Base-by-base conservation (phyloP, 2,329 filamentous ascomycete genomes). In the Cytospora leucostoma region DNA sequence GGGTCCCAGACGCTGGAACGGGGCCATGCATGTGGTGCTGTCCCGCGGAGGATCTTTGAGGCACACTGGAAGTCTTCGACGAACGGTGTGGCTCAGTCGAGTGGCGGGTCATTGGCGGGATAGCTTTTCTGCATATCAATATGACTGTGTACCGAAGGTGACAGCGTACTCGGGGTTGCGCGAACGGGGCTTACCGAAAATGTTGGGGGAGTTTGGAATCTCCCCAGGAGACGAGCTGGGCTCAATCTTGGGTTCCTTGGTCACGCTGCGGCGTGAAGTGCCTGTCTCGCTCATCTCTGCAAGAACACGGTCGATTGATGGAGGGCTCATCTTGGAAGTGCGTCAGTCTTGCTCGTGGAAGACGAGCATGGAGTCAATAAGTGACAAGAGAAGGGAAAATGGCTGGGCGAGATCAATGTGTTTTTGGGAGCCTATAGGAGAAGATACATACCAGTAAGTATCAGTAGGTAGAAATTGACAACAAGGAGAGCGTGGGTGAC, bases 1-100 rank as follows among this genome's bases (percentile, higher is more conserved):
- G 49, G 32, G 62, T 64, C 4, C 52, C 37, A 33, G 58, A 47
- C 27, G 53, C 40, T 8, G 56, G 55, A 27, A 65, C n/a, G 11
- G 58, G 59, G 8, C 62, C 35, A 50, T 35, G 27, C 2, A 32
- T 32, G 7, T 35, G 49, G 2, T 51, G 19, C 32, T 32, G 54
- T 13, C 12, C 32, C 1, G 32, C 7, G 15, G 33, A 34, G 51
- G 34, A 21, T 32, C 27, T 61, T 32, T 27, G 8, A 4, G 51
- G 7, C 5, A 17, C 8, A 47, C 11, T 19, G 32, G 34, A n/a
- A 27, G 15, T 34, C 33, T 12, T 49, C 32, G 17, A 12, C 8
- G 58, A 32, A 15, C 5, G 13, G 4, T 32, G 38, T 19, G 51
- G 37, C 10, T 55, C 32, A 32, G 47, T 34, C 15, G 51, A 49